Evolutionary conservation across 495 filamentous ascomycete genomes (phyloP), one percentile per base, ranked within the genome.

Genomic region (Penicillium argentinense): DNA sequence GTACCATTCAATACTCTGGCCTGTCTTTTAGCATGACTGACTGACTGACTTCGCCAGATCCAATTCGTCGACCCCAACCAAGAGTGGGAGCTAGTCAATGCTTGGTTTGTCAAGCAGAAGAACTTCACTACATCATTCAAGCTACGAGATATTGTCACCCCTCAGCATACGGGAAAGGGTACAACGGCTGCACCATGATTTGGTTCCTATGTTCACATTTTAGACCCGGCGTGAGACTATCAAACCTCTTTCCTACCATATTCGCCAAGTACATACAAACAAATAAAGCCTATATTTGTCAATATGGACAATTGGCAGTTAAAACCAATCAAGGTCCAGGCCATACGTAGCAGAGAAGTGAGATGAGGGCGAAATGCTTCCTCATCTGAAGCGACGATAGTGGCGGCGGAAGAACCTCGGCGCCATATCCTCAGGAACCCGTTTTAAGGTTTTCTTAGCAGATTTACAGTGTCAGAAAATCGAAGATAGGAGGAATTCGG

Each of bases 41-140:
- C 42, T 51, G 33, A 45, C 22, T 7, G 6, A 7, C 9, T 40
- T 7, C 12, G 27, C 30, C 36, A 69, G 66, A 54, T 69, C 9
- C 25, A 62, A 28, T 40, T 69, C 0, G 44, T 53, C 3, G 18
- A 58, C 28, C 67, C 66, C 4, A 33, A 45, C 3, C 36, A 51
- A 14, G 51, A 67, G 3, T 67, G 66, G 67, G 56, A 56, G 25
- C 42, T 58, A 9, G 37, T 51, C 12, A 69, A 64, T 50, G 60
- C 61, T 14, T 67, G 64, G 64, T 67, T 67, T 56, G 59, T 65
- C 28, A 46, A 49, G 32, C 60, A 63, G 37, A 56, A 63, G 17
- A 46, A 56, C 25, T 56, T 56, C 14, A 48, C 44, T 4, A 53
- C 51, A 1, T 25, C 30, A 21, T 51, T 51, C 25, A 45, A 39